Evolutionary conservation across 2,329 filamentous ascomycete genomes (phyloP).

Genomic region (Didymella exigua): DNA sequence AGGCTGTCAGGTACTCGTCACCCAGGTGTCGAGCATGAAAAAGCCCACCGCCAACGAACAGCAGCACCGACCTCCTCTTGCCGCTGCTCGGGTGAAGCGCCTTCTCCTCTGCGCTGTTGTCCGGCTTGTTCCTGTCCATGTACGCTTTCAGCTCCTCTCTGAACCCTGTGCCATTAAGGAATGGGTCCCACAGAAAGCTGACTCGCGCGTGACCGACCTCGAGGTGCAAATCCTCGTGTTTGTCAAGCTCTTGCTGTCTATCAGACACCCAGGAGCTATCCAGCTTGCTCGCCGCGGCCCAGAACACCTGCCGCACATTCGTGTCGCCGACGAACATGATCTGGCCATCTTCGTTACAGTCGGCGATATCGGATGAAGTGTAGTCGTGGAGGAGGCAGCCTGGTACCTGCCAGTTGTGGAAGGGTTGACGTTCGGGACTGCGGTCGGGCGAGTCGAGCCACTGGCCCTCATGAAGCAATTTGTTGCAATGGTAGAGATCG

Average conservation of each 20-base stretch:
- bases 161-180: constrained; percentile 58
- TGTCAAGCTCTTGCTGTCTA: constrained; percentile 16
- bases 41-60: constrained; percentile 62
- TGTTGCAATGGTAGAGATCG: constrained; percentile 62
- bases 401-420: constrained; percentile 63
- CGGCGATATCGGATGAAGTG: constrained; percentile 56
- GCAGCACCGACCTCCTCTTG: constrained; percentile 47
- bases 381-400: constrained; percentile 66
- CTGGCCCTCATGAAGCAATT: constrained; percentile 58
- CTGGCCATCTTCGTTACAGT: constrained; percentile 59
- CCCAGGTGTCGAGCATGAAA: constrained; percentile 61
- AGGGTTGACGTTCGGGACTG: constrained; percentile 38
- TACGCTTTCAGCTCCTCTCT: constrained; percentile 51
- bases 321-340: constrained; percentile 68
- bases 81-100: neutral
- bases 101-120: neutral
- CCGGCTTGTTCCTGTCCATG: constrained; percentile 19
- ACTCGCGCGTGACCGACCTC: constrained; percentile 55
- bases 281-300: constrained; percentile 60
- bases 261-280: constrained; percentile 47
- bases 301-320: constrained; percentile 65
- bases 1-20: constrained; percentile 53
- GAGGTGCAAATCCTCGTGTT: constrained; percentile 54
- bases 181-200: constrained; percentile 68
- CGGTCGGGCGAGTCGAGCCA: constrained; percentile 55